A percentile compares a stretch with the other conserved stretches of the same genome.
phyloP scores from a whole-genome alignment of 805 yeast genomes.

The Sugiyamaella lignohabitans region DNA sequence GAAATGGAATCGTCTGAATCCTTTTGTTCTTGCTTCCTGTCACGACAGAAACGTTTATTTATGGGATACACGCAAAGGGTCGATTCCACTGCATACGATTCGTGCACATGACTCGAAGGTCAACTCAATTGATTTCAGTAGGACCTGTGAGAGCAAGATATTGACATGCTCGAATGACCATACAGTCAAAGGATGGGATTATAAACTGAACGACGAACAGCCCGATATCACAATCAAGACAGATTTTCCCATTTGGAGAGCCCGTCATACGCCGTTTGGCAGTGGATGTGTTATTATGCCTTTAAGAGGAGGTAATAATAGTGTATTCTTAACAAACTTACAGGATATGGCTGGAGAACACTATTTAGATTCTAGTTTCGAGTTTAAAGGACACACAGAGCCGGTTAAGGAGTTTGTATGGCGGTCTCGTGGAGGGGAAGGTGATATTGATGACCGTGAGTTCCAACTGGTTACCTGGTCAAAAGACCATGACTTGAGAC shows the following conservation, averaged over 20 bases:
- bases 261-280: slow-evolving; percentile 86
- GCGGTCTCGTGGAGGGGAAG: slow-evolving; percentile 55
- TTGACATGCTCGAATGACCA: slow-evolving; percentile 84
- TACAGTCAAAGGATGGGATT: slow-evolving; percentile 78
- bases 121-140: slow-evolving; percentile 81
- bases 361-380: slow-evolving; percentile 46
- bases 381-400: slow-evolving; percentile 75
- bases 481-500: slow-evolving; percentile 71
- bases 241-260: slow-evolving; percentile 82
- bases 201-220: slow-evolving; percentile 23
- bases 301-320: slow-evolving; percentile 71
- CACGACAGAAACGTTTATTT: slow-evolving; percentile 75
- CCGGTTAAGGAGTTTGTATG: slow-evolving; percentile 85
- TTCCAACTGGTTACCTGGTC: slow-evolving; percentile 94
- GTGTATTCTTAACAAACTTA: slow-evolving; percentile 50
- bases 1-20: slow-evolving; percentile 79
- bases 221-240: slow-evolving; percentile 60
- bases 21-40: slow-evolving; percentile 73
- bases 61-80: slow-evolving; percentile 87
- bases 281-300: slow-evolving; percentile 87
- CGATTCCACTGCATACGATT: slow-evolving; percentile 60
- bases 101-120: slow-evolving; percentile 79
- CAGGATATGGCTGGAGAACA: slow-evolving; percentile 32
- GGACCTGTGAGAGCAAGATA: slow-evolving; percentile 50
- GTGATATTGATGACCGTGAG: slow-evolving; percentile 59